Percentiles rank a stretch among this genome's conserved stretches.
These are phyloP conservation scores for Extremus antarcticus DNA, from an alignment of 495 filamentous ascomycete species.

Conservation along the genomic window DNA sequence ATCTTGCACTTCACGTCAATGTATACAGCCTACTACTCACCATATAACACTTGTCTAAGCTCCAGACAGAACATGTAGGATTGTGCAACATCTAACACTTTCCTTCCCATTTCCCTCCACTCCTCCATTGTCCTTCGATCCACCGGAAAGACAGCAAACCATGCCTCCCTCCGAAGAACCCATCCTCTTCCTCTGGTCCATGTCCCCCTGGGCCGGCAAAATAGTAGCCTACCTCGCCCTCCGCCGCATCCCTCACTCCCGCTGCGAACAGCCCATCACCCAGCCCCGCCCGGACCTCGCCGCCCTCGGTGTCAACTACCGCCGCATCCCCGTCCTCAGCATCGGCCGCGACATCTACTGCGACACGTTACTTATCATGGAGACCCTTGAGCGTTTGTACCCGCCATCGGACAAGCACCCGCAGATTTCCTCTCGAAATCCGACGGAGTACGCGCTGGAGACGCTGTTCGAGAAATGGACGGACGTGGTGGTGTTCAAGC, in stretches of 20 bases:
- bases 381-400: slow-evolving; percentile 43
- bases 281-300: slow-evolving; percentile 49
- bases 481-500: slow-evolving; percentile 39
- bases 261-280: slow-evolving; percentile 52
- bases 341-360: slow-evolving; percentile 28
- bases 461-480: slow-evolving; percentile 35
- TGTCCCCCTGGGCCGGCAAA: slow-evolving; percentile 48
- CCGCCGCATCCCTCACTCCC: slow-evolving; percentile 43
- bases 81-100: too few species aligned
- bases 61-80: too few species aligned
- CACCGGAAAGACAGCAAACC: too few species aligned
- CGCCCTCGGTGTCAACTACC: slow-evolving; percentile 46
- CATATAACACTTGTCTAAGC: too few species aligned
- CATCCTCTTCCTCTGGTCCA: slow-evolving; percentile 18
- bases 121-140: too few species aligned
- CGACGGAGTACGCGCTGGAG: slow-evolving; percentile 25
- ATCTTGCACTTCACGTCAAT: too few species aligned
- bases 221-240: slow-evolving; percentile 53
- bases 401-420: slow-evolving; percentile 21
- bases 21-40: too few species aligned
- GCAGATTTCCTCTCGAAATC: slow-evolving; percentile 13
- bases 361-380: slow-evolving; percentile 43
- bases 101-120: too few species aligned
- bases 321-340: slow-evolving; percentile 53
- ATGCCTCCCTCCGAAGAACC: slow-evolving; percentile 5